Evolutionary conservation across 257 asterid species (phyloP).

Genomic region (Solanum raphanifolium): DNA sequence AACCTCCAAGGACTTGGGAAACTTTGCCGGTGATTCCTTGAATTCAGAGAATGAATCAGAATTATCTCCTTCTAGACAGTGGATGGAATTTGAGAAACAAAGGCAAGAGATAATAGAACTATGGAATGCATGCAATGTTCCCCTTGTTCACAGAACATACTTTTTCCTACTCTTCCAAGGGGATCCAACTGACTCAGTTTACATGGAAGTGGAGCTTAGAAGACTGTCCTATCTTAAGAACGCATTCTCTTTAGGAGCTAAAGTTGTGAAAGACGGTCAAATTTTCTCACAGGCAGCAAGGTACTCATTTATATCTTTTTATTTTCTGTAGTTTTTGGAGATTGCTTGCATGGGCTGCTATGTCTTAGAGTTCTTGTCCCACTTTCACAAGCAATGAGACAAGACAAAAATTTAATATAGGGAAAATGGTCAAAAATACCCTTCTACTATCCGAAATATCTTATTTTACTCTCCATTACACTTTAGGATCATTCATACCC

Average conservation of each 20-base stretch:
- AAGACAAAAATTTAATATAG: background rate
- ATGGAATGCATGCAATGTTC: constrained; percentile 61
- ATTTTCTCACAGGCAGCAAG: constrained; percentile 25
- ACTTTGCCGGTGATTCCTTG: constrained; percentile 8
- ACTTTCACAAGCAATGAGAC: background rate
- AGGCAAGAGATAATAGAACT: constrained; percentile 55
- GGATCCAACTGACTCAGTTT: constrained; percentile 75
- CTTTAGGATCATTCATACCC: background rate
- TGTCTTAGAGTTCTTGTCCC: background rate
- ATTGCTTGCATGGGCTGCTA: background rate
- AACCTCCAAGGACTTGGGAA: constrained; percentile 2
- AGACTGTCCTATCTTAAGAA: constrained; percentile 60
- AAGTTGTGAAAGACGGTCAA: constrained; percentile 16
- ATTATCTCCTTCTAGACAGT: constrained; percentile 34
- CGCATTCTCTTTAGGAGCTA: constrained; percentile 17
- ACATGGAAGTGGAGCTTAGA: constrained; percentile 89
- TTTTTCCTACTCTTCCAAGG: constrained; percentile 71
- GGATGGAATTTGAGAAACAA: constrained; percentile 50
- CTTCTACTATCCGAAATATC: background rate
- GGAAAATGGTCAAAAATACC: background rate
- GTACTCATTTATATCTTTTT: constrained; percentile 14
- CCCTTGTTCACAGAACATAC: constrained; percentile 67
- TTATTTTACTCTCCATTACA: background rate
- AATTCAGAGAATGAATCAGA: constrained; percentile 11
- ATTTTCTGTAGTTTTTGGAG: background rate